Percentiles rank a stretch among this genome's conserved stretches.
Evolutionary conservation across 2,329 filamentous ascomycete species (phyloP).

Genomic region (Massarina eburnea): DNA sequence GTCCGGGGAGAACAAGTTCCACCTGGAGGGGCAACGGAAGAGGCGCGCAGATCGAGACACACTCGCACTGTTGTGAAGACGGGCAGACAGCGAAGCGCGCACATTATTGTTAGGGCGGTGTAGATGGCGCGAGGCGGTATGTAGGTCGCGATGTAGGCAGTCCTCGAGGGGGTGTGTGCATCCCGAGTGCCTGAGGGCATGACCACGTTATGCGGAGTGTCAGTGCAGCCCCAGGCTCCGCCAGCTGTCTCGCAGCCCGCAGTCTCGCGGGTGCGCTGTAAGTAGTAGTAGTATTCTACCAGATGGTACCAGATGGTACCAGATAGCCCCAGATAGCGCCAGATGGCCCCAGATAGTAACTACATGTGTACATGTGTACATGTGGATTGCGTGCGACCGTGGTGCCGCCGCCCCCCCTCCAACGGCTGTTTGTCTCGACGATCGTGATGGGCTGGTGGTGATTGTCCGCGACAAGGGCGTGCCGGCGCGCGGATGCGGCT

Average conservation of each 20-base stretch:
- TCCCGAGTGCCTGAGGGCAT: constrained; percentile 6
- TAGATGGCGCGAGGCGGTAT: too few species aligned
- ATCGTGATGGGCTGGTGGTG: background rate
- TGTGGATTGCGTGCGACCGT: too few species aligned
- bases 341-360: too few species aligned
- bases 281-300: too few species aligned
- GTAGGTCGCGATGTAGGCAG: too few species aligned
- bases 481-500: background rate
- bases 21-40: background rate
- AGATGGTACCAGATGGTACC: too few species aligned
- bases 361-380: too few species aligned
- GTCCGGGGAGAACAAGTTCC: background rate
- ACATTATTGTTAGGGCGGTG: too few species aligned
- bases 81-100: too few species aligned
- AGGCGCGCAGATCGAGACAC: background rate
- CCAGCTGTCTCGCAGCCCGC: constrained; percentile 1
- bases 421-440: background rate
- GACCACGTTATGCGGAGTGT: constrained; percentile 17
- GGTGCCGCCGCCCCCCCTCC: too few species aligned
- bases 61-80: constrained; percentile 2
- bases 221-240: constrained; percentile 6
- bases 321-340: too few species aligned
- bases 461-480: background rate
- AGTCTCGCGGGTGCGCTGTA: too few species aligned
- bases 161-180: background rate